Evolutionary conservation across 495 filamentous ascomycete species (phyloP).

Genomic region (Penicillium riverlandense): DNA sequence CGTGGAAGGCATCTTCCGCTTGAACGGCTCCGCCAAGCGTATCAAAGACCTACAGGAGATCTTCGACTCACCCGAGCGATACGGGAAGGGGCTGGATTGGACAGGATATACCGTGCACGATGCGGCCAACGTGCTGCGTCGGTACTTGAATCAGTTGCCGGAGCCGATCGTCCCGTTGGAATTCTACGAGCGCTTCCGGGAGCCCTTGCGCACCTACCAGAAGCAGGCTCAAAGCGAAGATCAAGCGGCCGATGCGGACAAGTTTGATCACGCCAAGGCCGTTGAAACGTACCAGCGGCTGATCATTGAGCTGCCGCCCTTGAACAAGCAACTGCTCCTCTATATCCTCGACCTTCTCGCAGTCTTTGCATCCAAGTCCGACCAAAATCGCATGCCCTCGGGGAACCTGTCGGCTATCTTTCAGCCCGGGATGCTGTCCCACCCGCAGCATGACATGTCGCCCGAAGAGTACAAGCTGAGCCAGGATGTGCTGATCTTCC

Average conservation of each 20-base stretch:
- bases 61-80: conserved; percentile 93
- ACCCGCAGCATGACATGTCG: conserved; percentile 90
- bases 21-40: conserved; percentile 93
- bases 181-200: conserved; percentile 85
- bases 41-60: conserved; percentile 91
- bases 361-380: conserved; percentile 95
- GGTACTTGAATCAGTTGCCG: conserved; percentile 88
- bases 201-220: conserved; percentile 73
- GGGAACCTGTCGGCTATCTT: conserved; percentile 96
- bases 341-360: conserved; percentile 98
- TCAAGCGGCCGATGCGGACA: conserved; percentile 24
- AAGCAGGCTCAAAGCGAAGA: conserved; percentile 45
- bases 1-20: conserved; percentile 93
- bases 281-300: conserved; percentile 80
- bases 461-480: conserved; percentile 90
- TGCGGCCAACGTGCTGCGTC: conserved; percentile 90
- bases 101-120: conserved; percentile 97
- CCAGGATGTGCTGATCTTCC: conserved; percentile 93
- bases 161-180: conserved; percentile 95
- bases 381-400: conserved; percentile 93
- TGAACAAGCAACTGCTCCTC: conserved; percentile 91
- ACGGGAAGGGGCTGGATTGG: conserved; percentile 96
- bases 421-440: conserved; percentile 91
- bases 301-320: conserved; percentile 84
- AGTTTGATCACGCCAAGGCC: conserved; percentile 67